A percentile compares a stretch with the other conserved stretches of the same genome.
These are phyloP conservation scores for Arthrinium phaeospermum DNA, from an alignment of 2,329 filamentous ascomycete genomes.

Conservation along the genomic window DNA sequence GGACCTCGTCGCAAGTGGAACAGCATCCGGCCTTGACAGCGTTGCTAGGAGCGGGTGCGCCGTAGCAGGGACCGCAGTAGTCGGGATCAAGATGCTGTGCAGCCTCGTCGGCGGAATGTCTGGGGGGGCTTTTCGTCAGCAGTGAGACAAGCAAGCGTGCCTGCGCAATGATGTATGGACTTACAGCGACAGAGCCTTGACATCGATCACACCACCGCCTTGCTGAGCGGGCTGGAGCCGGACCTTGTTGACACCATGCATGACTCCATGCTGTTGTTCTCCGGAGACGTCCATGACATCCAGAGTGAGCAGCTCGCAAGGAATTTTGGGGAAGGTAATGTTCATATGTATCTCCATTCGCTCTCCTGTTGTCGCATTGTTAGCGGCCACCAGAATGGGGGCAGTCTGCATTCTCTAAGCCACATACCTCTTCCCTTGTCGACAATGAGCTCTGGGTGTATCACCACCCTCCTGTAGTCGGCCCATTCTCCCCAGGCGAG, in stretches of 20 bases:
- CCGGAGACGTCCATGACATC: constrained; percentile 99
- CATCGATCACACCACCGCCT: constrained; percentile 77
- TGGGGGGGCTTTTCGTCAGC: constrained; percentile 38
- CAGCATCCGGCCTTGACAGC: constrained; percentile 88
- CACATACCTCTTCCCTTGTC: constrained; percentile 89
- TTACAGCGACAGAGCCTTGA: constrained; percentile 71
- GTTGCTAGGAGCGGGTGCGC: constrained; percentile 73
- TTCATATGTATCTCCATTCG: constrained; percentile 99
- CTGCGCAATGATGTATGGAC: constrained; percentile 34
- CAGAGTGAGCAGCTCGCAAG: constrained; percentile 93
- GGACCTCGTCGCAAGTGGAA: constrained; percentile 95
- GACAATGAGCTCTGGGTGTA: constrained; percentile 91
- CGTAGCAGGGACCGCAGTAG: constrained; percentile 95
- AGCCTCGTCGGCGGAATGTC: constrained; percentile 70
- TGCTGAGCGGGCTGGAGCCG: constrained; percentile 74
- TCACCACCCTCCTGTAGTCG: constrained; percentile 84
- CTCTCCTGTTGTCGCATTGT: constrained; percentile 65
- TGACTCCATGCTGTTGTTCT: constrained; percentile 92
- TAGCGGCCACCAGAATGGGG: background rate
- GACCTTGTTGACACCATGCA: constrained; percentile 91
- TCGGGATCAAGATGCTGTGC: constrained; percentile 83
- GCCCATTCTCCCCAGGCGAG: constrained; percentile 95
- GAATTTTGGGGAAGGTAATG: constrained; percentile 90
- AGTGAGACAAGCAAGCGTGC: background rate
- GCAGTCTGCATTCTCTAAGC: background rate